Conservation (phyloP, 306 rosid genomes). For the Astragalus membranaceus region DNA sequence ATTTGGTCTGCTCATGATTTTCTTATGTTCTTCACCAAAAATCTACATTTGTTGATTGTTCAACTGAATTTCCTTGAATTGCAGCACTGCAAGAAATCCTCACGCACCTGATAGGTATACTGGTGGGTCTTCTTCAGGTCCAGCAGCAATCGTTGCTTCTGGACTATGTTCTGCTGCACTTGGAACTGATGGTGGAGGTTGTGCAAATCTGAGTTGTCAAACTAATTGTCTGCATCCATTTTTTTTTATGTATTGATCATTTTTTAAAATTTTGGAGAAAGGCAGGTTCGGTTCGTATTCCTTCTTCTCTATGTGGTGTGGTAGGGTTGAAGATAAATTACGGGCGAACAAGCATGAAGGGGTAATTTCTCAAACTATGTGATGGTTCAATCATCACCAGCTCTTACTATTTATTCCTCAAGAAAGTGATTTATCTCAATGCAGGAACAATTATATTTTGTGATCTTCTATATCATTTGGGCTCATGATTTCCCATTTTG, state of each 20-base stretch:
- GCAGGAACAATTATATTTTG: background rate
- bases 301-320: conserved; percentile 93
- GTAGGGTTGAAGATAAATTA: conserved; percentile 89
- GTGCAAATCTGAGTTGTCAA: conserved; percentile 26
- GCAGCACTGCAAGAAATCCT: conserved; percentile 91
- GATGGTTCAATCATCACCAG: background rate
- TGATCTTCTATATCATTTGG: conserved; percentile 4
- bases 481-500: conserved; percentile 5
- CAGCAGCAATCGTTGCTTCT: conserved; percentile 95
- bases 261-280: conserved; percentile 24
- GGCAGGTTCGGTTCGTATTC: conserved; percentile 95
- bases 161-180: conserved; percentile 94
- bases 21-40: conserved; percentile 8
- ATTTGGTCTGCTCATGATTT: conserved; percentile 6
- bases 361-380: conserved; percentile 49
- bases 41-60: background rate
- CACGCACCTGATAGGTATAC: conserved; percentile 92
- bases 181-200: conserved; percentile 99
- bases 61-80: conserved; percentile 27
- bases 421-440: background rate
- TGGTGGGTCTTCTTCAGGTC: conserved; percentile 97
- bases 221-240: conserved; percentile 9
- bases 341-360: conserved; percentile 67
- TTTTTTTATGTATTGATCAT: conserved; percentile 8
- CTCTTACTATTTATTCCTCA: background rate